Percentiles rank a stretch among this genome's conserved stretches.
Conservation (phyloP, 192 early-diverging fungal species). For the Nowakowskiella sp. region DNA sequence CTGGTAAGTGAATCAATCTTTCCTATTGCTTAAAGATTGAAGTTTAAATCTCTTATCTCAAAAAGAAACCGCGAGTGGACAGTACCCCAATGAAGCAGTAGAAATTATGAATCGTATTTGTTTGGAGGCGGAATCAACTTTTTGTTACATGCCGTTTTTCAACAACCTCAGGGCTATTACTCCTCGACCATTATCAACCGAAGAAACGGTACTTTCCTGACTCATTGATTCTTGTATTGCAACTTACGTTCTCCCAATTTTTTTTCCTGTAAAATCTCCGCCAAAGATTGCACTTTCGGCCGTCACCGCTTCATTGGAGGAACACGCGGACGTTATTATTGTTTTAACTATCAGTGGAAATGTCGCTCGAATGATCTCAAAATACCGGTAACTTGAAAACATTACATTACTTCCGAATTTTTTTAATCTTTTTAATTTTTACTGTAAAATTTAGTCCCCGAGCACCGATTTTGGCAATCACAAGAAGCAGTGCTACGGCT, state of each 20-base stretch:
- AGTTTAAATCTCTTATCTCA: too few species aligned
- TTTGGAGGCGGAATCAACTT: constrained; percentile 66
- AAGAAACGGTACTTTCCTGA: constrained; percentile 67
- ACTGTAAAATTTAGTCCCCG: too few species aligned
- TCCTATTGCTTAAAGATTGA: too few species aligned
- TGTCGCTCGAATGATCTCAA: constrained; percentile 71
- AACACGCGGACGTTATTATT: constrained; percentile 58
- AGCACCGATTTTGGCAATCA: constrained; percentile 62
- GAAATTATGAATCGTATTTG: constrained; percentile 78
- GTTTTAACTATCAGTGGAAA: constrained; percentile 70
- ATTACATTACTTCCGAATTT: too few species aligned
- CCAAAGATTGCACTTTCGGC: constrained; percentile 38
- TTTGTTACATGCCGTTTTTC: constrained; percentile 75
- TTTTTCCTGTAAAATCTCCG: background rate
- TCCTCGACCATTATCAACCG: constrained; percentile 54
- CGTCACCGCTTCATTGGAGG: constrained; percentile 14
- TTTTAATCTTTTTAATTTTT: too few species aligned
- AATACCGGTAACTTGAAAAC: constrained; percentile 69
- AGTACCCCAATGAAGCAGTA: constrained; percentile 25
- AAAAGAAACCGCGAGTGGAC: background rate
- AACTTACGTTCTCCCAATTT: too few species aligned
- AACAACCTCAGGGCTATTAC: constrained; percentile 65
- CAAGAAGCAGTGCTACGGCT: constrained; percentile 59
- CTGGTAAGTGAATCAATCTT: too few species aligned
- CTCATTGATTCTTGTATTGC: background rate